Conservation (phyloP, 139 green algal genomes). For the Desmodesmus armatus region DNA sequence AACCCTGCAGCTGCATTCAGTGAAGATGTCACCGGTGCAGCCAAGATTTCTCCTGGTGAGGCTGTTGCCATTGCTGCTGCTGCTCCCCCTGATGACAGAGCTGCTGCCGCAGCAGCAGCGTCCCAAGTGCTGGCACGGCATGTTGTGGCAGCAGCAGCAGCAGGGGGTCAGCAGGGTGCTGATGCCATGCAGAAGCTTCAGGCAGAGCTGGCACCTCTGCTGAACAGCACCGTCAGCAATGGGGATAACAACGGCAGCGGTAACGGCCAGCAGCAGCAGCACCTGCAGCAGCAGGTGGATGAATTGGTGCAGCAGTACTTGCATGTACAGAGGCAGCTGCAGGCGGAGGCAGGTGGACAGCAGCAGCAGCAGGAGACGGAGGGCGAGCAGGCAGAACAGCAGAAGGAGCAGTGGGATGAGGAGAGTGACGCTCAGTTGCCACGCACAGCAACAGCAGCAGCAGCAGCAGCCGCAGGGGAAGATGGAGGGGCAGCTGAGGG, state of each 20-base stretch:
- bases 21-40: neutral
- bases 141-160: neutral
- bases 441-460: too few relatives aligned
- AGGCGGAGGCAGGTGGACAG: neutral
- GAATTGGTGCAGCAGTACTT: conserved; percentile 31
- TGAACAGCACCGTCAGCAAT: neutral
- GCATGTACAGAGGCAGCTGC: conserved; percentile 37
- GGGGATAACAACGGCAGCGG: neutral
- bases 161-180: neutral
- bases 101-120: conserved; percentile 13
- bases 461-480: neutral
- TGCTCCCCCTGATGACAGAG: neutral
- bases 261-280: neutral
- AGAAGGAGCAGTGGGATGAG: neutral
- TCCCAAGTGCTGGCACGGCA: too few relatives aligned
- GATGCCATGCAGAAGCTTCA: neutral
- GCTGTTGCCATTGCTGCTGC: neutral
- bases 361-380: conserved; percentile 24
- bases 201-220: neutral
- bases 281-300: conserved; percentile 23
- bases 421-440: neutral
- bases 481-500: neutral
- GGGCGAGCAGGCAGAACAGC: neutral
- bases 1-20: neutral
- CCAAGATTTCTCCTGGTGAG: neutral